phyloP scores from a whole-genome alignment of 2,329 filamentous ascomycete genomes.

The Arachnopeziza araneosa region DNA sequence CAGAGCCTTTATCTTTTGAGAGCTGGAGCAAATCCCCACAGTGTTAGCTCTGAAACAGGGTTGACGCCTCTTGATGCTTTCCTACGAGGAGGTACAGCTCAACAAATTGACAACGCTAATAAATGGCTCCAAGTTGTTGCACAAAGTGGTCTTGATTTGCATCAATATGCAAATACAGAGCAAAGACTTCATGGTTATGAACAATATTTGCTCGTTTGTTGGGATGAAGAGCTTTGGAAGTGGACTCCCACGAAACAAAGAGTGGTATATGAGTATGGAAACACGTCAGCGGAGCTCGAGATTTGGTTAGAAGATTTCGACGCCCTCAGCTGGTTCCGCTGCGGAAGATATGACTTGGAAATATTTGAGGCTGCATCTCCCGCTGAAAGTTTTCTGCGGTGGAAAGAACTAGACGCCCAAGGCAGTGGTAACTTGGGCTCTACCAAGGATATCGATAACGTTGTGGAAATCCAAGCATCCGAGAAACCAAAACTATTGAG shows the following conservation, averaged over 20 bases:
- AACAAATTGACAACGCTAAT: slow-evolving; percentile 7
- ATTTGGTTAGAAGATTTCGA: slow-evolving; percentile 16
- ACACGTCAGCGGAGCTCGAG: background rate
- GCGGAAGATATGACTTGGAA: slow-evolving; percentile 9
- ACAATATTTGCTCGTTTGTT: background rate
- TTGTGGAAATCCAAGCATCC: background rate
- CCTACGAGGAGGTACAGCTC: slow-evolving; percentile 8
- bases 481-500: background rate
- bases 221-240: slow-evolving; percentile 9
- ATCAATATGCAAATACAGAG: slow-evolving; percentile 2
- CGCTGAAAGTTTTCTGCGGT: background rate
- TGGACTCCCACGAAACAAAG: slow-evolving; percentile 11
- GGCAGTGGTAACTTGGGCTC: background rate
- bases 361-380: slow-evolving; percentile 2
- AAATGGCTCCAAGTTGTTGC: slow-evolving; percentile 7
- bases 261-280: slow-evolving; percentile 8
- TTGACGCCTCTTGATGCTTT: slow-evolving; percentile 11
- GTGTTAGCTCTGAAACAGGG: background rate
- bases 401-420: background rate
- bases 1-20: slow-evolving; percentile 9
- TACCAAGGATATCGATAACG: background rate
- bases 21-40: slow-evolving; percentile 7
- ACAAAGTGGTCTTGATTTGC: slow-evolving; percentile 6
- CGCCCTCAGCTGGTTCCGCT: slow-evolving; percentile 11
- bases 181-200: background rate